Percentiles rank a stretch among this genome's conserved stretches.
Conservation (phyloP, 2,329 filamentous ascomycete species). For the Epichloe elymi region DNA sequence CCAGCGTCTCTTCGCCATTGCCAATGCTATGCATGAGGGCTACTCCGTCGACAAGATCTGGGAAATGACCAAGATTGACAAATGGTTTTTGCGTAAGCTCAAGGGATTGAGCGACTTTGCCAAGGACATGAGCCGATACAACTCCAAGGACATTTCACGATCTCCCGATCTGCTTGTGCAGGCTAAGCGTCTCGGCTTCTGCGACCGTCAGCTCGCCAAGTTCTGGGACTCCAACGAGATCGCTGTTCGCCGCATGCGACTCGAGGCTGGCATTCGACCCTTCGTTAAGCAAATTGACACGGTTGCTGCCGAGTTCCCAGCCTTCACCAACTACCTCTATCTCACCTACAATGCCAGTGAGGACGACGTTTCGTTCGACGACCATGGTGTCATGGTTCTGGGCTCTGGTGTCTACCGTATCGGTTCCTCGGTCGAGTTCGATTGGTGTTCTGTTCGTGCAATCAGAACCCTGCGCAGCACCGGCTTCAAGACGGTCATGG, state of each 20-base stretch:
- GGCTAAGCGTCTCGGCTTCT: slow-evolving; percentile 91
- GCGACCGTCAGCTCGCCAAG: slow-evolving; percentile 81
- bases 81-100: slow-evolving; percentile 91
- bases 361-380: slow-evolving; percentile 71
- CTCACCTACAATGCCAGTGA: slow-evolving; percentile 87
- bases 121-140: slow-evolving; percentile 60
- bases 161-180: slow-evolving; percentile 56
- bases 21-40: slow-evolving; percentile 89
- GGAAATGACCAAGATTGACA: slow-evolving; percentile 97
- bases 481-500: slow-evolving; percentile 90
- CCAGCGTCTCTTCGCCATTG: slow-evolving; percentile 92
- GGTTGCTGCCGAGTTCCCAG: slow-evolving; percentile 91
- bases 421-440: slow-evolving; percentile 94
- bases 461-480: slow-evolving; percentile 78
- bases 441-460: slow-evolving; percentile 94
- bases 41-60: slow-evolving; percentile 96
- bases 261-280: slow-evolving; percentile 77
- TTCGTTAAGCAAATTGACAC: slow-evolving; percentile 98
- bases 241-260: slow-evolving; percentile 67
- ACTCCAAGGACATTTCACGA: slow-evolving; percentile 48
- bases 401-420: slow-evolving; percentile 96
- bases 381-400: slow-evolving; percentile 90
- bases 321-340: slow-evolving; percentile 91
- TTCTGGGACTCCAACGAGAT: slow-evolving; percentile 94
- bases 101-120: slow-evolving; percentile 85